phyloP scores from a whole-genome alignment of 2,329 filamentous ascomycete species.

The Coleophoma cylindrospora region DNA sequence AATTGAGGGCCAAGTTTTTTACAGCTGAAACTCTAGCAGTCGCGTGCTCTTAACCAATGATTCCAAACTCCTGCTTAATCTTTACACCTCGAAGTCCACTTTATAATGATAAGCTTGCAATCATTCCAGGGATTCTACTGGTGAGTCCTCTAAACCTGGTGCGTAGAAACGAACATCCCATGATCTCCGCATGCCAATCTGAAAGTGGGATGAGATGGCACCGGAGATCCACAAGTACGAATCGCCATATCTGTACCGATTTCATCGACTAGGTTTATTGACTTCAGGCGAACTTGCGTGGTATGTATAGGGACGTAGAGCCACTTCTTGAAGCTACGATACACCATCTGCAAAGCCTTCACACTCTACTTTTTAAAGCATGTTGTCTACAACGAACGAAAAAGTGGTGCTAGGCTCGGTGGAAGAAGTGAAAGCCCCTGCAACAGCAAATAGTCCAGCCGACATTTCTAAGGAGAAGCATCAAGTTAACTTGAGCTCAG shows the following conservation, averaged over 20 bases:
- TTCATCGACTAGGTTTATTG: neutral
- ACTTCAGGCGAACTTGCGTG: neutral
- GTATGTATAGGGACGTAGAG: neutral
- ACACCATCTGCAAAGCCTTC: neutral
- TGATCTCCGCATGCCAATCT: neutral
- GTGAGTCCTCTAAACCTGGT: neutral
- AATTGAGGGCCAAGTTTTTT: no score
- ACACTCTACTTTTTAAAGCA: neutral
- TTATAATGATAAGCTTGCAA: neutral
- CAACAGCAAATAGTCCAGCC: neutral
- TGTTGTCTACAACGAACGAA: neutral
- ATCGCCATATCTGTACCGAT: no score
- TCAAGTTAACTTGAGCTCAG: neutral
- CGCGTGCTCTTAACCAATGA: neutral
- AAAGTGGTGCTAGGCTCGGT: neutral
- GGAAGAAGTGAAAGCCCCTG: neutral
- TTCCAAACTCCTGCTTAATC: neutral
- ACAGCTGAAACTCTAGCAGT: no score
- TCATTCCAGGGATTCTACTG: neutral
- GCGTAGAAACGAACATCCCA: neutral
- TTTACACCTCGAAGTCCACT: neutral
- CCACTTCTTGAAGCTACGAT: neutral
- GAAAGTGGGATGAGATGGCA: neutral
- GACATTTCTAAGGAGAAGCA: neutral
- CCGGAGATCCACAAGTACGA: no score